Evolutionary conservation across 2,329 filamentous ascomycete species (phyloP).

Genomic region (Pseudocercospora pini-densiflorae): DNA sequence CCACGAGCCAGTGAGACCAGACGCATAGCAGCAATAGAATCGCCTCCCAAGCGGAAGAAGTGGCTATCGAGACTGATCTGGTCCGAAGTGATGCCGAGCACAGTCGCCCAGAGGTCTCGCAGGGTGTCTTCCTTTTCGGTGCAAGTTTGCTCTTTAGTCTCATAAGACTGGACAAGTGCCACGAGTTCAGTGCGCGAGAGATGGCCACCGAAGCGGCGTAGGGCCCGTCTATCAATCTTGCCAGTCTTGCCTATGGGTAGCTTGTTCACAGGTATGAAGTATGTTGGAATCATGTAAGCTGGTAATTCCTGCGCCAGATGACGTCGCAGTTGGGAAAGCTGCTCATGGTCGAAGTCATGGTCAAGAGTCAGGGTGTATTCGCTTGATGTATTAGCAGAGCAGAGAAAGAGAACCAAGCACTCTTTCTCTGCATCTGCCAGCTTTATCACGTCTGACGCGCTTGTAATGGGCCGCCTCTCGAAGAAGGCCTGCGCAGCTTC

Average conservation of each 20-base stretch:
- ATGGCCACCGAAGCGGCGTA: neutral
- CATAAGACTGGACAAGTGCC: neutral
- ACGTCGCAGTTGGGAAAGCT: neutral
- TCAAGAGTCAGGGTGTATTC: neutral
- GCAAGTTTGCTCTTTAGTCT: neutral
- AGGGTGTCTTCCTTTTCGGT: neutral
- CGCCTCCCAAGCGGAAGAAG: conserved; percentile 52
- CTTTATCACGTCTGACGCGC: neutral
- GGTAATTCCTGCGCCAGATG: conserved; percentile 1
- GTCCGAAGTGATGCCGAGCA: neutral
- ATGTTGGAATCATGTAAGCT: conserved; percentile 77
- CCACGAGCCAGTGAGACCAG: neutral
- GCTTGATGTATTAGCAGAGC: neutral
- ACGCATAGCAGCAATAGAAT: conserved; percentile 9
- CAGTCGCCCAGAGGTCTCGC: conserved; percentile 16
- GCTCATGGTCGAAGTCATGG: neutral
- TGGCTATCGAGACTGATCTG: conserved; percentile 37
- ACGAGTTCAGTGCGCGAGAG: neutral
- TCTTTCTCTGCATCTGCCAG: neutral
- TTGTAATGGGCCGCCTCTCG: neutral
- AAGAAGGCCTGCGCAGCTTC: conserved; percentile 43
- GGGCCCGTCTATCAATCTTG: conserved; percentile 67
- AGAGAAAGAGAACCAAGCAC: neutral
- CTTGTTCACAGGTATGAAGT: conserved; percentile 68
- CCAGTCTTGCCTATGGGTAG: conserved; percentile 75